Conservation (phyloP, 2,329 filamentous ascomycete genomes). For the Didymella segeticola region DNA sequence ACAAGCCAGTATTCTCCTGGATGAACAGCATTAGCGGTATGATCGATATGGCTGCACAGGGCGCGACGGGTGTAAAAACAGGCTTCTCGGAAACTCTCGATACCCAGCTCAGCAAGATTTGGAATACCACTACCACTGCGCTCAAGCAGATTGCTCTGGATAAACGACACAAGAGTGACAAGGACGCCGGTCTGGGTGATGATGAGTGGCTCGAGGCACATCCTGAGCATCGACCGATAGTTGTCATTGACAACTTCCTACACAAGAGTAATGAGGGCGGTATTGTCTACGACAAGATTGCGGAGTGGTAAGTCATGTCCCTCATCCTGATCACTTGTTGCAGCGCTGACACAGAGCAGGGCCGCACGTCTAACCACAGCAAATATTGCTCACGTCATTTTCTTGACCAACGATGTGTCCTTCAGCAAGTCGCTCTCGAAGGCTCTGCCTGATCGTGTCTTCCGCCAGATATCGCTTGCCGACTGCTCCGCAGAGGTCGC, state of each 20-base stretch:
- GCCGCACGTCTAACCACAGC: constrained; percentile 83
- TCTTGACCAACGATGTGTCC: constrained; percentile 87
- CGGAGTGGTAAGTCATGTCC: constrained; percentile 68
- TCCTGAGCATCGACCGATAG: constrained; percentile 79
- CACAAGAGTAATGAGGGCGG: constrained; percentile 68
- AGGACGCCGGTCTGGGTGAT: constrained; percentile 73
- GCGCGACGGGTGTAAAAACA: constrained; percentile 91
- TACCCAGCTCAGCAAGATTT: constrained; percentile 86
- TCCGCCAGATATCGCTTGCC: constrained; percentile 82
- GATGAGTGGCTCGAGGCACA: constrained; percentile 92
- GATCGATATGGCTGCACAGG: constrained; percentile 89
- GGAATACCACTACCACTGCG: constrained; percentile 80
- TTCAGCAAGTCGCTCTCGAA: constrained; percentile 88
- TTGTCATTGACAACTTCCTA: constrained; percentile 91
- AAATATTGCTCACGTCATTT: constrained; percentile 92
- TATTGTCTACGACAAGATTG: constrained; percentile 61
- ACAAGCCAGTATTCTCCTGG: constrained; percentile 93
- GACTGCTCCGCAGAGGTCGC: constrained; percentile 85
- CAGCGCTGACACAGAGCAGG: constrained; percentile 46
- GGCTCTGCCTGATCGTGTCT: constrained; percentile 87
- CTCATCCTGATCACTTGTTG: neutral
- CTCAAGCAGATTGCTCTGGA: constrained; percentile 79
- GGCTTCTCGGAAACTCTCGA: constrained; percentile 94
- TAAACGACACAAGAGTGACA: constrained; percentile 72
- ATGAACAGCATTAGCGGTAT: constrained; percentile 94